Base-by-base conservation (phyloP, 768 basidiomycete genomes). In the Boletus vinaceobasis region DNA sequence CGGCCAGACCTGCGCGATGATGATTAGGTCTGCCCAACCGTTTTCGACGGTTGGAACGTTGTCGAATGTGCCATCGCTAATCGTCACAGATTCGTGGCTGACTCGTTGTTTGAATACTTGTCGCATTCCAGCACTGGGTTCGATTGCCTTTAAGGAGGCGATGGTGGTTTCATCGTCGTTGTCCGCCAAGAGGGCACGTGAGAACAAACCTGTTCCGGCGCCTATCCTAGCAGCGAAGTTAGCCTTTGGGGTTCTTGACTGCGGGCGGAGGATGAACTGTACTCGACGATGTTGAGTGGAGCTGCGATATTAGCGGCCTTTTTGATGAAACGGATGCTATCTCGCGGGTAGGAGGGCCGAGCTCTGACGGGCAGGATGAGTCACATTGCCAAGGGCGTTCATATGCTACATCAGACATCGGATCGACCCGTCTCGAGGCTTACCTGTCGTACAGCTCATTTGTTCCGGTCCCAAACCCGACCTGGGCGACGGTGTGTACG, bases 71-170 rank as follows among this genome's bases (percentile, higher is more conserved):
- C 92, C 92, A 13, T 90, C 80, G n/a, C 58, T 56, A 39, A 80
- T 66, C 13, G 75, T 73, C 15, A 84, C 80, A 4, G 82, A 76
- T n/a, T 72, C 64, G 61, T 90, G 84, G 8, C 60, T 47, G 6
- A 86, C 71, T 15, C 77, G 80, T 57, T 84, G 75, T 11, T 69
- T 63, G 73, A 93, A 97, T 2, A 80, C 75, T 4, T 77, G 73
- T 49, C 94, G 79, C 95, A 97, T 97, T 29, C 94, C 95, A 43
- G 77, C 75, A 60, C 88, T 89, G 15, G 95, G 95, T 68, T 98
- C 95, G 32, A 94, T 65, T 5, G 89, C 90, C 48, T 77, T 76
- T 17, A 95, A 68, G 43, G 77, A 69, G 29, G 73, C 74, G 45
- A 93, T 75, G 53, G 65, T 67, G 40, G 69, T 65, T 17, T 79